These are phyloP conservation scores for Raffaelea albimanens DNA, from an alignment of 2,329 filamentous ascomycete genomes.

Conservation along the genomic window DNA sequence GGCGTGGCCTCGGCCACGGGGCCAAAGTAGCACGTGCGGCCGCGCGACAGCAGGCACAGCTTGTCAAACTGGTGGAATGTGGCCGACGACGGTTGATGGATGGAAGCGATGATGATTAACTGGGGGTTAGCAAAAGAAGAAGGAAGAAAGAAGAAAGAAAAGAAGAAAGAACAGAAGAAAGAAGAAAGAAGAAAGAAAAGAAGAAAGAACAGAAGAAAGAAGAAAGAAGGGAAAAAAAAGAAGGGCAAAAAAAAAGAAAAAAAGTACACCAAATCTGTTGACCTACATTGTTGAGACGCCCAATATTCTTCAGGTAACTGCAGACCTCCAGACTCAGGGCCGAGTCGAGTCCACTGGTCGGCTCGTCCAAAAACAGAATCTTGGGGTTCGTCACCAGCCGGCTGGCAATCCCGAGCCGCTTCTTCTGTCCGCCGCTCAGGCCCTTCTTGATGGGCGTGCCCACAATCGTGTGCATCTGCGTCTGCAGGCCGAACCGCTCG, in stretches of 20 bases:
- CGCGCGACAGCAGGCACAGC: slow-evolving; percentile 61
- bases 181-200: background rate
- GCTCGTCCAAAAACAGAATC: slow-evolving; percentile 75
- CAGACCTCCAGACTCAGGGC: slow-evolving; percentile 69
- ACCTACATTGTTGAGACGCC: slow-evolving; percentile 53
- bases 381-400: slow-evolving; percentile 74
- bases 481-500: slow-evolving; percentile 61
- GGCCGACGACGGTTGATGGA: slow-evolving; percentile 75
- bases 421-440: slow-evolving; percentile 77
- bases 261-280: too few species aligned
- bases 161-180: background rate
- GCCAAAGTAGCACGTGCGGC: slow-evolving; percentile 66
- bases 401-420: slow-evolving; percentile 68
- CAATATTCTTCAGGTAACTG: slow-evolving; percentile 59
- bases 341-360: slow-evolving; percentile 75
- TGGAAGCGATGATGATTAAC: slow-evolving; percentile 71
- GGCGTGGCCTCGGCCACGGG: slow-evolving; percentile 43
- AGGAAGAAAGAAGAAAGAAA: background rate
- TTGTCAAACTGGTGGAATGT: slow-evolving; percentile 78
- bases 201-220: background rate
- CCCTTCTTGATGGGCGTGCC: slow-evolving; percentile 78
- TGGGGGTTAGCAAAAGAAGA: slow-evolving; percentile 18
- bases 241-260: background rate
- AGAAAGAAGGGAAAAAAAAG: slow-evolving; percentile 1
- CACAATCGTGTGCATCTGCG: slow-evolving; percentile 60